Evolutionary conservation across 2,329 filamentous ascomycete genomes (phyloP).

Genomic region (Lasiodiplodia sp.): DNA sequence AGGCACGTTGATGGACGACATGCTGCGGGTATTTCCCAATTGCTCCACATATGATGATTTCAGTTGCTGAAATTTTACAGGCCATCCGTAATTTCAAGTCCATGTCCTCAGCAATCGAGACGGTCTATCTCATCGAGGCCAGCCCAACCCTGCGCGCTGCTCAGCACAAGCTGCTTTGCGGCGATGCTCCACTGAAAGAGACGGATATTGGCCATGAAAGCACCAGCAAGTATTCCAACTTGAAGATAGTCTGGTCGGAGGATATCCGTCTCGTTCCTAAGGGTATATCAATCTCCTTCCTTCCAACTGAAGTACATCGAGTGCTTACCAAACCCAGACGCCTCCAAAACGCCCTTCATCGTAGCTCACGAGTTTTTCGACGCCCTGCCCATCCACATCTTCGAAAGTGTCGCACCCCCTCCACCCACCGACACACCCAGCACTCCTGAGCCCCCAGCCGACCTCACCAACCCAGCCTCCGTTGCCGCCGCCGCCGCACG

Average conservation of each 20-base stretch:
- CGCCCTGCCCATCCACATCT: conserved; percentile 93
- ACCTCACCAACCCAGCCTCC: conserved; percentile 36
- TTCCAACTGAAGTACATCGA: conserved; percentile 8
- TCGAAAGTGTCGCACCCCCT: conserved; percentile 72
- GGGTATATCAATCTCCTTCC: conserved; percentile 53
- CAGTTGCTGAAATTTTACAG: conserved; percentile 53
- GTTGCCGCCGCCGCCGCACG: conserved; percentile 55
- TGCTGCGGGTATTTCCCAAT: conserved; percentile 73
- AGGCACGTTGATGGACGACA: conserved; percentile 96
- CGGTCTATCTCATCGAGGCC: conserved; percentile 95
- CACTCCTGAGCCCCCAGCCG: conserved; percentile 52
- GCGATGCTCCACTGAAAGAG: conserved; percentile 71
- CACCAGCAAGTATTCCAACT: conserved; percentile 70
- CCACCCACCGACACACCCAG: conserved; percentile 44
- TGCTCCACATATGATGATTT: neutral
- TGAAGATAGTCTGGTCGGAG: conserved; percentile 85
- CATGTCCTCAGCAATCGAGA: conserved; percentile 78
- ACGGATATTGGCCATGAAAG: conserved; percentile 77
- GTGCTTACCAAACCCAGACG: conserved; percentile 54
- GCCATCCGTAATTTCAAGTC: conserved; percentile 84
- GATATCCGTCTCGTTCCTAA: conserved; percentile 83
- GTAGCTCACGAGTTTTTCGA: conserved; percentile 99
- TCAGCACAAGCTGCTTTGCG: conserved; percentile 84
- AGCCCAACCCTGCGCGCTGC: conserved; percentile 77
- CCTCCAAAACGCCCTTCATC: conserved; percentile 84